Conservation (phyloP, 805 yeast genomes). For the Sugiyamaella qingdaonensis region DNA sequence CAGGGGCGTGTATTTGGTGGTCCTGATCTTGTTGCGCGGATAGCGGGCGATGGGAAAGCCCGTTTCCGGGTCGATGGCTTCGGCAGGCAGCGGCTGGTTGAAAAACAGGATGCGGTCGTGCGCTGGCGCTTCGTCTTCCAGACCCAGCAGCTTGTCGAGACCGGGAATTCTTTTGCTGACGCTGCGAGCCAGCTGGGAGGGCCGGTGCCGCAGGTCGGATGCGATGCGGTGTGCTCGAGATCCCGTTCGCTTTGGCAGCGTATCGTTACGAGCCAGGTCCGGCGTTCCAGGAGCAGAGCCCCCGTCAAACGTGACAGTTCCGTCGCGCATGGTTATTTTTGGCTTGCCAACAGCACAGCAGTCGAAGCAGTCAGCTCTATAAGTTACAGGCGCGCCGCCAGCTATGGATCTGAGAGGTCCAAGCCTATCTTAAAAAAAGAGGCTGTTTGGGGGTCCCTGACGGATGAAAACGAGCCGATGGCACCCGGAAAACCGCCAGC, state of each 20-base stretch:
- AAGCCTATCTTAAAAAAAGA: neutral
- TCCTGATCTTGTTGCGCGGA: conserved; percentile 87
- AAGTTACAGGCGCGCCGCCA: no score
- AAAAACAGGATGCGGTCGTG: conserved; percentile 42
- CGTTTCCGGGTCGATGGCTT: conserved; percentile 50
- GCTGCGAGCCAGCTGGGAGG: conserved; percentile 10
- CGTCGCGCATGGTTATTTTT: neutral
- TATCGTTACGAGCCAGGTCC: neutral
- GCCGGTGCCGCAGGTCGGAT: neutral
- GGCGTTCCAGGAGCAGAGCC: neutral
- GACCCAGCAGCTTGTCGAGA: conserved; percentile 17
- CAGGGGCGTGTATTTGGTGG: conserved; percentile 95
- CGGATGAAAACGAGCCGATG: no score
- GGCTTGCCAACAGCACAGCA: no score
- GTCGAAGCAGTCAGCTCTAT: no score
- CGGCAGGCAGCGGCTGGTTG: conserved; percentile 46
- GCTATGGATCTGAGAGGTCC: neutral
- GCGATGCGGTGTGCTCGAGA: conserved; percentile 2
- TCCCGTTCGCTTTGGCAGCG: neutral
- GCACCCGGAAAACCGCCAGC: no score
- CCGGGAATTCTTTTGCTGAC: conserved; percentile 19
- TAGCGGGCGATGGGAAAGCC: conserved; percentile 59
- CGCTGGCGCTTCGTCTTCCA: conserved; percentile 8
- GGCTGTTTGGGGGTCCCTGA: neutral
- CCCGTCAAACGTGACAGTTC: neutral